Percentiles rank a stretch among this genome's conserved stretches.
These are phyloP conservation scores for Ajuga chamaepitys DNA, from an alignment of 257 asterid species.

Conservation along the genomic window DNA sequence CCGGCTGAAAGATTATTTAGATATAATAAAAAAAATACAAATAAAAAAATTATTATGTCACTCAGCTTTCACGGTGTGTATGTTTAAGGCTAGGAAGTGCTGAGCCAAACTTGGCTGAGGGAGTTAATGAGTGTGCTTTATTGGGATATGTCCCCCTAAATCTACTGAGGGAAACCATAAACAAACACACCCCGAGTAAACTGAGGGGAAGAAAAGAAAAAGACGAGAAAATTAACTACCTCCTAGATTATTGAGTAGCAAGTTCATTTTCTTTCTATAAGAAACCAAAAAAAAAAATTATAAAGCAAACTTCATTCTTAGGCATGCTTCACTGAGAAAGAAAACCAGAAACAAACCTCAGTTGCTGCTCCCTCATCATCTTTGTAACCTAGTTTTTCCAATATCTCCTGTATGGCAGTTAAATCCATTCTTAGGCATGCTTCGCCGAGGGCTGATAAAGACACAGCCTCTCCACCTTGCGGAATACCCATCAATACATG, in stretches of 20 bases:
- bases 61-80: too few relatives aligned
- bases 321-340: too few relatives aligned
- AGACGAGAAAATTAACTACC: not conserved
- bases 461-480: slow-evolving; percentile 34
- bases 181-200: too few relatives aligned
- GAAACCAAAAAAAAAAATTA: not conserved
- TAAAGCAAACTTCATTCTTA: too few relatives aligned
- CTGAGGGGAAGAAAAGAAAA: too few relatives aligned
- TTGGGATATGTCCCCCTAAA: too few relatives aligned
- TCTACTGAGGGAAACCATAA: too few relatives aligned
- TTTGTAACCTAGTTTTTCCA: slow-evolving; percentile 61
- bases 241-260: not conserved
- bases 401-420: slow-evolving; percentile 64
- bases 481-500: slow-evolving; percentile 56
- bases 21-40: not conserved
- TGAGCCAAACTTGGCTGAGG: too few relatives aligned
- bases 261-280: not conserved
- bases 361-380: slow-evolving; percentile 73
- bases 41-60: too few relatives aligned
- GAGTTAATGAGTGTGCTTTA: too few relatives aligned
- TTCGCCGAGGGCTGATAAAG: slow-evolving; percentile 58
- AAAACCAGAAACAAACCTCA: slow-evolving; percentile 37
- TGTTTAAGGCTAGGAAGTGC: too few relatives aligned
- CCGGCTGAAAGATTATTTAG: not conserved
- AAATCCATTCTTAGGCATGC: slow-evolving; percentile 65